Base-by-base conservation (phyloP, 2,329 filamentous ascomycete genomes). In the Apiospora sp. region DNA sequence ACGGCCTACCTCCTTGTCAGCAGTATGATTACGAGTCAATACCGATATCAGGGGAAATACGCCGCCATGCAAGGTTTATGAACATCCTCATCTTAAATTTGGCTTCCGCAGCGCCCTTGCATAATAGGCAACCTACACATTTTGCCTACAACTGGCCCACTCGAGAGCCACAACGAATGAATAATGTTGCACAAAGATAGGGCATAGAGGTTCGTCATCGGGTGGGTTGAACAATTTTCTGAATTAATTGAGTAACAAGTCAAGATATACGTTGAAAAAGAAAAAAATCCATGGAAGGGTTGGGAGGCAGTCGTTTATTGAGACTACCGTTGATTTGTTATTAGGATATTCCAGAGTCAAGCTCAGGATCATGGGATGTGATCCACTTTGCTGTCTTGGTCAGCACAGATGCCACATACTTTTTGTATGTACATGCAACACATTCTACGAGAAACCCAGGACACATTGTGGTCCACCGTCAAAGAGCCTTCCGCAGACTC, bases 381-480 rank as follows among this genome's bases (percentile, higher is more conserved):
- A 64, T 64, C 58, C 58, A 64, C n/a, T 2, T 64, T 19, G 34
- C 30, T 41, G 13, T 64, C 22, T 19, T n/a, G 19, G 58, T 41
- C 58, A 34, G 34, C 34, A 41, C n/a, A 10, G 58, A 22, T 64
- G 58, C 30, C 58, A 64, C 34, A 22, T 34, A 22, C 58, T n/a
- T 64, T 10, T 41, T 10, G 37, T 41, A 64, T 64, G 58, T 64
- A 64, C 58, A 64, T 64, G 30, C 34, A 22, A 64, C 54, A 64
- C 34, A 64, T n/a, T 37, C 58, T 64, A 13, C 34, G 58, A 64
- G 34, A 41, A 64, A n/a, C 19, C 22, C 19, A n/a, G 7, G 16
- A 41, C 19, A 12, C 30, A 41, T 41, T 19, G 41, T 30, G 34
- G 8, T 64, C 22, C 16, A 34, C 58, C 54, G 5, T 3, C 14